These are phyloP conservation scores for Trametes sanguinea DNA, from an alignment of 768 basidiomycete species.

Conservation along the genomic window DNA sequence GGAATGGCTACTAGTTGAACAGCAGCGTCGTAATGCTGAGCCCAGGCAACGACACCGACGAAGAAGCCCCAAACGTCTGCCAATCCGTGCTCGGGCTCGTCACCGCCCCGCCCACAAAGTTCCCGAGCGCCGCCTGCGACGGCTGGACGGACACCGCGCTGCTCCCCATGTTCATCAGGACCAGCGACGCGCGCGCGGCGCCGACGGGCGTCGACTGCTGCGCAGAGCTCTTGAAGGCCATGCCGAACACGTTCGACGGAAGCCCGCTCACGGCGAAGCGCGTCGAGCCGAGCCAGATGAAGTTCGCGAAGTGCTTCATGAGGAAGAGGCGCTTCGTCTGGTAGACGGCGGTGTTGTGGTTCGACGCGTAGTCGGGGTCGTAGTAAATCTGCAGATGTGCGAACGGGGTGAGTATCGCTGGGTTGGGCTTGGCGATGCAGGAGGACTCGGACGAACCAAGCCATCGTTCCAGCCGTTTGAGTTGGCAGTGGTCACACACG, in stretches of 20 bases:
- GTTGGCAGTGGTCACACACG: slow-evolving; percentile 40
- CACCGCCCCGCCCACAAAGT: slow-evolving; percentile 7
- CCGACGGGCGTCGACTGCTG: slow-evolving; percentile 3
- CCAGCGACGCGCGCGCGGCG: slow-evolving; percentile 7
- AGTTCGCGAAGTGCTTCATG: slow-evolving; percentile 29
- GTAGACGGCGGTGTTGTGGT: slow-evolving; percentile 23
- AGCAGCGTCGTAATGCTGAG: slow-evolving; percentile 11
- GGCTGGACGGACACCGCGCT: slow-evolving; percentile 1
- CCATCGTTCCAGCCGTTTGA: slow-evolving; percentile 46
- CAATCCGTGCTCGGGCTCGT: slow-evolving; percentile 9
- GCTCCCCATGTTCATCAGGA: slow-evolving; percentile 11
- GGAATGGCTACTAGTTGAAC: not conserved
- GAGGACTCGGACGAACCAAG: not conserved
- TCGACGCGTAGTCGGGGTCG: slow-evolving; percentile 36
- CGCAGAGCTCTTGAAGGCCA: slow-evolving; percentile 3
- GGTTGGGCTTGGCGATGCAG: no score
- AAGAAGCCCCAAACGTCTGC: slow-evolving; percentile 7
- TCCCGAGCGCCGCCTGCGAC: slow-evolving; percentile 3
- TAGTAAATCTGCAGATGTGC: slow-evolving; percentile 40
- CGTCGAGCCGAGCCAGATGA: slow-evolving; percentile 12
- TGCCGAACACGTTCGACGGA: slow-evolving; percentile 7
- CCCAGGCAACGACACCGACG: slow-evolving; percentile 3
- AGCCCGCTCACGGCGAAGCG: slow-evolving; percentile 11
- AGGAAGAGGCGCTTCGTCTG: slow-evolving; percentile 28
- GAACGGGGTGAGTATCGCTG: no score